Percentiles rank a stretch among this genome's conserved stretches.
These are phyloP conservation scores for Cercospora zeina DNA, from an alignment of 2,329 filamentous ascomycete species.

Conservation along the genomic window DNA sequence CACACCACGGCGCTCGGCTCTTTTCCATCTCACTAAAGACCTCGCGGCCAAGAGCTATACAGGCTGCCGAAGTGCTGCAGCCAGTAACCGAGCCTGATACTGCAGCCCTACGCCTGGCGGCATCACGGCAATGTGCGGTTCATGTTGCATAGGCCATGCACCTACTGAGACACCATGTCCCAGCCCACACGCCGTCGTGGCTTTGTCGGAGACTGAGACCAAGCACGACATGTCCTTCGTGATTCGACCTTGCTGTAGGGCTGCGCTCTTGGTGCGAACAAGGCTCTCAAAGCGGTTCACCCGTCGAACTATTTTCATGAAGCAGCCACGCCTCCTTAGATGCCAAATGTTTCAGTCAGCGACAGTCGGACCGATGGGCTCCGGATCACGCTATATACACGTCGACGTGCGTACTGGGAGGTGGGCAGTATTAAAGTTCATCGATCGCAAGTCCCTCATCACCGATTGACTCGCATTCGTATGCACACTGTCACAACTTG, in stretches of 20 bases:
- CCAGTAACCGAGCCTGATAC: background rate
- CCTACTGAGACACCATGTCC: background rate
- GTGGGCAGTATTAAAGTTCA: background rate
- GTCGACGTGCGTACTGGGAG: background rate
- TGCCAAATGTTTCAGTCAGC: background rate
- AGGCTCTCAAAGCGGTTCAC: background rate
- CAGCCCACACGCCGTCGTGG: background rate
- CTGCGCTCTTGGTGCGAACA: background rate
- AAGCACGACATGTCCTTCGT: background rate
- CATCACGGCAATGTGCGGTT: background rate
- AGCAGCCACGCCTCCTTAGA: background rate
- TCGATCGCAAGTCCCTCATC: background rate
- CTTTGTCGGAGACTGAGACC: slow-evolving; percentile 1
- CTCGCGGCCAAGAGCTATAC: background rate
- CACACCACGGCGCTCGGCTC: background rate
- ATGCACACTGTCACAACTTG: background rate
- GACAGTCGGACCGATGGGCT: background rate
- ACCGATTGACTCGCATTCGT: background rate
- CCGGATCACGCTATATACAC: background rate
- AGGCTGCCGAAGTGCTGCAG: background rate
- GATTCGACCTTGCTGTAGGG: background rate
- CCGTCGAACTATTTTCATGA: background rate
- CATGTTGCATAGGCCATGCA: background rate
- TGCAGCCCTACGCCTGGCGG: background rate
- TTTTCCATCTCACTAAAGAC: background rate